Evolutionary conservation across 495 filamentous ascomycete genomes (phyloP), one percentile per base, ranked within the genome.

Genomic region (Penicillium macrosclerotiorum): DNA sequence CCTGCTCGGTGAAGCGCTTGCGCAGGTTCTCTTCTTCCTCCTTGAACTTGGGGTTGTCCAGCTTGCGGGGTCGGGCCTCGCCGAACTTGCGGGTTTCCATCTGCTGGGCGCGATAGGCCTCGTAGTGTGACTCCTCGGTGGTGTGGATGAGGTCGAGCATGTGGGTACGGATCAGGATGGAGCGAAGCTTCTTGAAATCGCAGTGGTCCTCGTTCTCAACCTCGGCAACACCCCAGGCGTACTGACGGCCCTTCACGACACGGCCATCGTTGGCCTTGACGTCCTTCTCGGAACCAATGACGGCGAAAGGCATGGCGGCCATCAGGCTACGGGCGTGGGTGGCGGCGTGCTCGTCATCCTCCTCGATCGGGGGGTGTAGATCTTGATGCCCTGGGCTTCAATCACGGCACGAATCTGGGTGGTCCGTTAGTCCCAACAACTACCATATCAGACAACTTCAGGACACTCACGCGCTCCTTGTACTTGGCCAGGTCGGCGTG

Each of bases 1-100:
- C 93, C 69, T 98, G 94, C 76, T 98, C 93, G 52, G 93, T 98
- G 76, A 98, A 98, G 51, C 93, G 82, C 86, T 98, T 98, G 67
- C 93, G 83, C 54, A 98, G 79, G 52, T 84, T 88, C 79, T 98
- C 93, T 62, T 98, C 93, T 69, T 98, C 93, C 68, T 98, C 93
- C 79, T 98, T 98, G 83, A 97, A 98, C 80, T 97, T 97, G 70
- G 93, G 93, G 77, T 98, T 98, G 77, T 98, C 93, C 50, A 98
- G 79, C 79, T 98, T 98, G 69, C 90, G 78, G 52, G 93, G 93
- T 41, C 93, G 82, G 32, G 92, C 92, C 77, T 98, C 93, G 68
- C 93, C 93, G 55, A 97, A 97, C 73, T 98, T 98, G 69, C 93
- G 83, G 40, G 93, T 98, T 83, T 98, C 93, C 93, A 98, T 98